Conservation (phyloP, 192 early-diverging fungal species). For the Jimgerdemannia lactiflua region DNA sequence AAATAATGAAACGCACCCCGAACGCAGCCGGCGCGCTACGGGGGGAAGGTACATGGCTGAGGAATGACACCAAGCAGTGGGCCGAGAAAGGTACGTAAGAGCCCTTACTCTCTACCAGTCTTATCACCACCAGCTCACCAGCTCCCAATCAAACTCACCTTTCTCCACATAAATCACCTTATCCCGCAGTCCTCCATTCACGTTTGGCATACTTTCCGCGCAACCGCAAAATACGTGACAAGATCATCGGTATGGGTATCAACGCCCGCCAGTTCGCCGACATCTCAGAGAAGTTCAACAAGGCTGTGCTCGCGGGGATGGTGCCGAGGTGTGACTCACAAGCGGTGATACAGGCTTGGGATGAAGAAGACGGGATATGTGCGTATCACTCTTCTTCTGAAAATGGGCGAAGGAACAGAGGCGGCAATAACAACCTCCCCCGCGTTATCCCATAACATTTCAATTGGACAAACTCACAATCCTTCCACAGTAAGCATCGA, state of each 20-base stretch:
- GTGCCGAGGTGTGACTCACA: constrained; percentile 26
- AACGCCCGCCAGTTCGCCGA: constrained; percentile 14
- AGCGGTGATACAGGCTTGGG: constrained; percentile 16
- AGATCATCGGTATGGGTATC: constrained; percentile 36
- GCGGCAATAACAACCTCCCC: neutral
- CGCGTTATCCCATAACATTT: neutral
- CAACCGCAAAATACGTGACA: neutral
- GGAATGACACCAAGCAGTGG: neutral
- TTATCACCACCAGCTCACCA: neutral
- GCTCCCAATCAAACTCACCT: neutral
- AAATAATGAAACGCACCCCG: no score
- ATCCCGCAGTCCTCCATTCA: neutral
- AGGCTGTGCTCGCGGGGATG: constrained; percentile 12
- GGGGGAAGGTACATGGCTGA: no score
- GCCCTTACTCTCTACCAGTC: neutral
- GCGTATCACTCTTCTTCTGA: neutral
- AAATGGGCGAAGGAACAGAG: neutral
- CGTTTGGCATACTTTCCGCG: neutral
- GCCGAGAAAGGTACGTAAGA: neutral
- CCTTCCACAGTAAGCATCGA: constrained; percentile 25
- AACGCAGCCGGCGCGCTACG: no score
- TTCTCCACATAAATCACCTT: neutral
- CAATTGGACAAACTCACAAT: constrained; percentile 9
- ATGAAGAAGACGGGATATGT: constrained; percentile 20
- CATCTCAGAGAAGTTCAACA: constrained; percentile 27